Evolutionary conservation across 148 eudicot genomes (phyloP), one percentile per base, ranked within the genome.

Genomic region (Chenopodium quinoa): DNA sequence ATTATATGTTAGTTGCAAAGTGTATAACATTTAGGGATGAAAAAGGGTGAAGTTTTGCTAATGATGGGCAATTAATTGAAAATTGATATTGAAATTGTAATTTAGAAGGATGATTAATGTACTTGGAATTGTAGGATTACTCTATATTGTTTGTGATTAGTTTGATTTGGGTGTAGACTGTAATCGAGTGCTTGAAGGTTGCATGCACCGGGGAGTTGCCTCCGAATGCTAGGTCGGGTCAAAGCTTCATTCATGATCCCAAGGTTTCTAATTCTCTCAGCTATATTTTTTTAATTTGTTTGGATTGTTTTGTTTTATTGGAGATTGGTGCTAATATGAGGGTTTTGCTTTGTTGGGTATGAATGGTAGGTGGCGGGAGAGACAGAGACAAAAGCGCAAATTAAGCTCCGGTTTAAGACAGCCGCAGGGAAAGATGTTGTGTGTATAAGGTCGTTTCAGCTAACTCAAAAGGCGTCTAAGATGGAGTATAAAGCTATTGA

Each of bases 401-500:
- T 96, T 76, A 96, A 96, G 88, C 91, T 96, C 50, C 93, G 99
- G 27, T 96, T 96, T 81, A 96, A 93, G 91, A 96, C 99, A 25
- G 98, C 99, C 0, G 98, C 95, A 2, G 92, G 92, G 66, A 96
- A 96, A 85, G 99, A 96, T 84, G 99, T 96, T 71, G 99, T 96
- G 31, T 93, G 99, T 78, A 96, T 96, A 71, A 87, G 99, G 87
- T 96, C 99, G 48, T 96, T 93, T 88, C 99, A 96, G 88, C 78
- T 96, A 79, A 96, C 98, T 13, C 99, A 96, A 73, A 96, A 93
- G 88, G 95, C 94, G 1, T 89, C 95, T 1, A 96, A 96, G 83
- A 93, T 92, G 98, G 99, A 96, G 86, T 96, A 92, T 88, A 96
- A 96, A 86, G 98, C 98, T 12, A 91, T 96, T 83, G 99, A 96